Base-by-base conservation (phyloP, 441 rosid species). In the Erodium chrysanthum region DNA sequence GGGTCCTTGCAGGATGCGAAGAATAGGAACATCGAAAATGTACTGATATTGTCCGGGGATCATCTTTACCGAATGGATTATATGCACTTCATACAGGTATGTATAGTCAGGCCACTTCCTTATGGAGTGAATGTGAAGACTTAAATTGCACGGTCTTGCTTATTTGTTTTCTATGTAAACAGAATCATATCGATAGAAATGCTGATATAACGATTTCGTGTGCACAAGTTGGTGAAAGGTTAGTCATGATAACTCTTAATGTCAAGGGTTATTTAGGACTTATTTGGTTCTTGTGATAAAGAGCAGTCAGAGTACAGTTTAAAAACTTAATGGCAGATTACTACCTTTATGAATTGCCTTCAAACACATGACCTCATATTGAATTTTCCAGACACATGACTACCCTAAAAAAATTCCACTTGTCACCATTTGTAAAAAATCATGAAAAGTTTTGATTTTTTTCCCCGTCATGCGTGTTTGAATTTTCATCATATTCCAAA, bases 1-100 rank as follows among this genome's bases (percentile, higher is more conserved):
- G 25, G 18, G 0, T 23, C 20, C 35, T 69, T 79, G 77, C 70
- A 94, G 98, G 98, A 94, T 80, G 95, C 86, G 48, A 94, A 78
- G 87, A 89, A 89, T 75, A 77, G 88, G 75, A 78, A 89, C 68
- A 76, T 91, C 66, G 97, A 94, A 73, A 81, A 94, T 76, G 74
- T 91, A 66, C 2, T 87, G 25, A 89, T 94, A 70, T 81, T 94
- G 83, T 86, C 83, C 3, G 97, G 98, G 21, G 98, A 94, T 80
- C 98, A 91, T 73, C 96, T 94, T 50, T 94, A 91, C 74, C 82
- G 96, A 71, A 89, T 89, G 98, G 88, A 94, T 64, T 91, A 94
- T 67, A 82, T 83, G 89, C 89, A 89, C 70, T 86, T 94, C 66
- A 68, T 94, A 59, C 96, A 91, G 87, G 98, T 88, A 76, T 29